These are phyloP conservation scores for Aspergillus diversus DNA, from an alignment of 495 filamentous ascomycete species.

Conservation along the genomic window DNA sequence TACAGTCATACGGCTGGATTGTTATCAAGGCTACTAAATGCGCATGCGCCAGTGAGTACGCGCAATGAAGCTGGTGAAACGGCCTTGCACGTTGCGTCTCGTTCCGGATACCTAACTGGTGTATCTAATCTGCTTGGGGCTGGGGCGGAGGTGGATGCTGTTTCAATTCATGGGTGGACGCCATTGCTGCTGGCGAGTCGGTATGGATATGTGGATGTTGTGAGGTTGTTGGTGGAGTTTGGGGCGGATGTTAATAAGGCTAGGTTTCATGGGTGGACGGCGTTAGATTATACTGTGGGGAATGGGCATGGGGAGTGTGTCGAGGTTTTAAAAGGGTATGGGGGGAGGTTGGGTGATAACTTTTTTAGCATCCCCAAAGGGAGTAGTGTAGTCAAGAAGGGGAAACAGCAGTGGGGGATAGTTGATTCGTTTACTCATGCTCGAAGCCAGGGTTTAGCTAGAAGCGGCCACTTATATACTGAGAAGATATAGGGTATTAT, in stretches of 20 bases:
- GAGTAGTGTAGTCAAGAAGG: too few relatives aligned
- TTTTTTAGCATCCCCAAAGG: too few relatives aligned
- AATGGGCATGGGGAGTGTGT: slow-evolving; percentile 1
- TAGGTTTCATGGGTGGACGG: slow-evolving; percentile 6
- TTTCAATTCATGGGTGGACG: neutral
- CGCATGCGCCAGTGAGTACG: neutral
- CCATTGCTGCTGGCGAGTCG: slow-evolving; percentile 6
- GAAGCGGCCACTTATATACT: too few relatives aligned
- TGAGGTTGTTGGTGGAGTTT: neutral
- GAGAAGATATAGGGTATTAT: too few relatives aligned
- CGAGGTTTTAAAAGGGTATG: neutral
- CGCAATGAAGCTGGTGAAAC: neutral
- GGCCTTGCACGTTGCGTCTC: slow-evolving; percentile 7
- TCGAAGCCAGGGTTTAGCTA: too few relatives aligned
- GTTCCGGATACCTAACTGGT: neutral
- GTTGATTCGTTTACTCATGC: too few relatives aligned
- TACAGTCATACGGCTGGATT: neutral
- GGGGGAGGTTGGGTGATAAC: too few relatives aligned
- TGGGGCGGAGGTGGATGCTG: neutral
- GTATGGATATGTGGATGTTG: slow-evolving; percentile 7
- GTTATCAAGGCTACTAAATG: neutral
- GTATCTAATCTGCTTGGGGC: neutral
- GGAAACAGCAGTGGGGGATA: too few relatives aligned
- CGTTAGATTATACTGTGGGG: neutral
- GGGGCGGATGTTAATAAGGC: neutral